Base-by-base conservation (phyloP, 139 green algal species). In the Spirogloea muscicola region DNA sequence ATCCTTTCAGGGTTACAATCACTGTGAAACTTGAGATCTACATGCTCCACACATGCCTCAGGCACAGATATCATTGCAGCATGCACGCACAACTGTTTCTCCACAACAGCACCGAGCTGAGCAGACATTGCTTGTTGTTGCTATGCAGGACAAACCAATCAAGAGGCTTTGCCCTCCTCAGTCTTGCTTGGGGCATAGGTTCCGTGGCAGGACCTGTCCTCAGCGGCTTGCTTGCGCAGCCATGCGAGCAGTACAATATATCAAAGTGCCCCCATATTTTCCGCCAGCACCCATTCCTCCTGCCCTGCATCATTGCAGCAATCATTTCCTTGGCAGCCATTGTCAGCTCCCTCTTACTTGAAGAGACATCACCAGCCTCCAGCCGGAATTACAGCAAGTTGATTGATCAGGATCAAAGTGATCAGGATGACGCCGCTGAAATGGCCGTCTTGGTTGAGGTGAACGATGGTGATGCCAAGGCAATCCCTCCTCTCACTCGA, bases 101-200 rank as follows among this genome's bases (percentile, higher is more conserved):
- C n/a, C n/a, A n/a, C n/a, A n/a, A n/a, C n/a, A 55, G 46, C 21
- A 21, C 21, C 21, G 46, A 55, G 21, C 21, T 31, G 46, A 21
- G 21, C 21, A 21, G 46, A 21, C 21, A 55, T 55, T 55, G 46
- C 52, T 62, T 39, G 37, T 38, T 31, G 6, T 5, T 62, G 52
- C 5, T 33, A 34, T 25, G 6, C 59, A 68, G 59, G 36, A 72
- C 38, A 3, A 72, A 72, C 39, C 34, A 48, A 3, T 33, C 16
- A 6, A 33, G 61, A 16, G 63, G 27, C 16, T 72, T 62, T 72
- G 63, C 27, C 3, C 39, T 72, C 33, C 63, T 72, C 7, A 72
- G 6, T 13, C 42, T 72, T 7, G 38, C 16, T 33, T 72, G 63
- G 63, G 63, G 63, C 3, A 33, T 72, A 3, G 63, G 63, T 16